phyloP scores from a whole-genome alignment of 108 stramenopile genomes.

The Cylindrotheca fusiformis region DNA sequence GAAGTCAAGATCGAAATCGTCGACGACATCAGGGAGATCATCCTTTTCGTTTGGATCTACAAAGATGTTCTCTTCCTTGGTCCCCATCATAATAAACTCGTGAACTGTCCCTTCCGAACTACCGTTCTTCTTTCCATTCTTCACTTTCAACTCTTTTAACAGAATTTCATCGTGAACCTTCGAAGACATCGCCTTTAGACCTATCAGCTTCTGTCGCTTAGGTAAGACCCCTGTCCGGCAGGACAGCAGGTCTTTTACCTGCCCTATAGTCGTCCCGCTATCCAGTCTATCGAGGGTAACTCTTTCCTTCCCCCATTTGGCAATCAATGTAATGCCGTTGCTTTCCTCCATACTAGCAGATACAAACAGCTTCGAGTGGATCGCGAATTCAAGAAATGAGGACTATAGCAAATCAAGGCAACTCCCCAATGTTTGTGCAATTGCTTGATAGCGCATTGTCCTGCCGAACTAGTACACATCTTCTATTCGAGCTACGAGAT shows the following conservation, averaged over 20 bases:
- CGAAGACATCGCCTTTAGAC: constrained; percentile 47
- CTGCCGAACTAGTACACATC: too few species aligned
- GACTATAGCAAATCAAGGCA: too few species aligned
- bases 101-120: constrained; percentile 21
- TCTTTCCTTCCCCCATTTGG: constrained; percentile 80
- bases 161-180: constrained; percentile 57
- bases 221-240: constrained; percentile 72
- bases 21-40: constrained; percentile 84
- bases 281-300: constrained; percentile 49
- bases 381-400: too few species aligned
- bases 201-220: constrained; percentile 91
- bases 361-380: too few species aligned
- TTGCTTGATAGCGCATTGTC: too few species aligned
- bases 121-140: constrained; percentile 34
- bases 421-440: too few species aligned
- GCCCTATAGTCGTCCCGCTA: constrained; percentile 48
- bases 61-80: constrained; percentile 89
- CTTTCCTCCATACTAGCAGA: not conserved
- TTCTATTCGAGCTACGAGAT: too few species aligned
- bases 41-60: constrained; percentile 80
- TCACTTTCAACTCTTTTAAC: constrained; percentile 63
- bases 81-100: constrained; percentile 95
- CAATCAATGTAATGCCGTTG: constrained; percentile 48
- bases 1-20: constrained; percentile 91
- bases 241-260: constrained; percentile 61